Percentiles rank a stretch among this genome's conserved stretches.
These are phyloP conservation scores for Fusarium redolens DNA, from an alignment of 2,329 filamentous ascomycete genomes.

Conservation along the genomic window DNA sequence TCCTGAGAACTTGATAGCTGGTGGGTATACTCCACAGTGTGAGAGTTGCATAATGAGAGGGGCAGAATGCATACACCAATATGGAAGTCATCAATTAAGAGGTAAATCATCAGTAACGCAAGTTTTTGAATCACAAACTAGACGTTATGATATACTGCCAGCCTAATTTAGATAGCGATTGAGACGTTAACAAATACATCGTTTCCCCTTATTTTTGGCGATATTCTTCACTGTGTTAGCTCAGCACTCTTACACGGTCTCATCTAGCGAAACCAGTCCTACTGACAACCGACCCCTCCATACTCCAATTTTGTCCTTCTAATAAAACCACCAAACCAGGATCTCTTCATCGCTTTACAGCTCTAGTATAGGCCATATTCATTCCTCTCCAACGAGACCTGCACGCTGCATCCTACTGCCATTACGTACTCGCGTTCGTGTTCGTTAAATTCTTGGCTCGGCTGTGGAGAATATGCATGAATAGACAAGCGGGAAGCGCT, in stretches of 20 bases:
- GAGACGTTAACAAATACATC: background rate
- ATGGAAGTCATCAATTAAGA: background rate
- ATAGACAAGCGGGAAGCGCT: conserved; percentile 32
- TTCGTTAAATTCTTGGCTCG: conserved; percentile 23
- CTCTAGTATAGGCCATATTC: background rate
- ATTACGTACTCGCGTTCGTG: conserved; percentile 25
- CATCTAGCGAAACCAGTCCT: background rate
- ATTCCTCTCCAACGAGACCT: background rate
- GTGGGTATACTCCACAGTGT: background rate
- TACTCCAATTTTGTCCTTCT: conserved; percentile 20
- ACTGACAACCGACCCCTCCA: conserved; percentile 21
- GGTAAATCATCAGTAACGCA: background rate
- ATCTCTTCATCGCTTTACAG: background rate
- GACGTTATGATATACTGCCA: background rate
- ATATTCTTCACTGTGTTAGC: background rate
- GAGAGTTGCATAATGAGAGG: background rate
- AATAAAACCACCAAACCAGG: background rate
- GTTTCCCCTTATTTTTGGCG: background rate
- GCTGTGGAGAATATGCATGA: conserved; percentile 38
- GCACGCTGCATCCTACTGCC: background rate
- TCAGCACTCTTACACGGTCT: background rate
- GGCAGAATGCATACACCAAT: background rate
- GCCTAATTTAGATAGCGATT: background rate
- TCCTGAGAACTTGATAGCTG: conserved; percentile 1
- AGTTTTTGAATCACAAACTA: background rate